Evolutionary conservation across 768 basidiomycete genomes (phyloP), one percentile per base, ranked within the genome.

Genomic region (Daedaleopsis nitida): DNA sequence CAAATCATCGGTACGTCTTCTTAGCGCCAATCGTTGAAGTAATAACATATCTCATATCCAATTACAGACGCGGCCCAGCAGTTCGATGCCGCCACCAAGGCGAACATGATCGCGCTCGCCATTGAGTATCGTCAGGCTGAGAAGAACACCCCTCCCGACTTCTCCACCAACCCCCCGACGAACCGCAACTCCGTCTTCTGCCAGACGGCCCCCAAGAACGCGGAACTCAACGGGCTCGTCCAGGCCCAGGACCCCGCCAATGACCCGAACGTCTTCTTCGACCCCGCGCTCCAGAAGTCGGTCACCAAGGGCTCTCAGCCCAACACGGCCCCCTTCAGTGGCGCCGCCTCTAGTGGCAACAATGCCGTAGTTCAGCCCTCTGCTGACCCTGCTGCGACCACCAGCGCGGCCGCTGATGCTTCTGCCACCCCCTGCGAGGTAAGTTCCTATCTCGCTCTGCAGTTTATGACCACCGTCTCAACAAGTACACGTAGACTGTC

Each of bases 131-230:
- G 83, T 49, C 80, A 83, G 63, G 77, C 70, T 0, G 85, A 85
- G 74, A 86, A 84, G 76, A 85, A 86, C 69, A 84, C 84, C 1
- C 82, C 82, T 65, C 83, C 83, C 42, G 83, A 85, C 66, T 84
- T 84, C 69, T 76, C 76, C 11, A 79, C 75, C 2, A 81, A 83
- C 65, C 82, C 86, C 5, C 79, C 81, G 13, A 74, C 76, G 19
- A 65, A 72, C 51, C 75, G 82, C 47, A 84, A 83, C 73, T 84
- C 83, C 3, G 82, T 85, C 54, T 78, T 74, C 63, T 78, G 77
- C 68, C 75, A 77, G 66, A 73, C 68, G 50, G 71, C 71, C 6
- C 77, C 77, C 21, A 66, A 67, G 58, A 70, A 77, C 62, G n/a
- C 66, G 8, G 66, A 77, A 62, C 71, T 77, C 23, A 68, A 73